A percentile compares a stretch with the other conserved stretches of the same genome.
Evolutionary conservation across 495 filamentous ascomycete species (phyloP).

Genomic region (Daldinia vernicosa): DNA sequence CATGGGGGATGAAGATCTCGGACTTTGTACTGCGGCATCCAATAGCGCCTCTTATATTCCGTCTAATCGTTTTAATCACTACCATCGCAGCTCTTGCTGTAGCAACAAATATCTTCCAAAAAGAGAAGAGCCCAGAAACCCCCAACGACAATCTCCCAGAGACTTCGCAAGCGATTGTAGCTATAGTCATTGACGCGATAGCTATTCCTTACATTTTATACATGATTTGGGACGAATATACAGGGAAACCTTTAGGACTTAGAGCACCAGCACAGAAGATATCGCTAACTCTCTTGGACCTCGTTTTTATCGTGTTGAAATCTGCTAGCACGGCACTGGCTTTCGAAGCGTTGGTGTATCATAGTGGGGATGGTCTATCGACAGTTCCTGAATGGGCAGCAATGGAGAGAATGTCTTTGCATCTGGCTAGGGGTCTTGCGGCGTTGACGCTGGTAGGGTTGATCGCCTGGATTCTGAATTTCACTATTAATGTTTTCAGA

Average conservation of each 20-base stretch:
- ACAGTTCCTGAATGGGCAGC: not conserved
- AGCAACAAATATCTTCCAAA: conserved; percentile 75
- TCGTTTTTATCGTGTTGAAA: conserved; percentile 96
- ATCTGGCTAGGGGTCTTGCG: conserved; percentile 78
- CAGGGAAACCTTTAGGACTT: conserved; percentile 88
- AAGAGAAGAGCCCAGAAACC: conserved; percentile 54
- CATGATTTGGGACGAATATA: conserved; percentile 97
- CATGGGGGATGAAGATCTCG: conserved; percentile 54
- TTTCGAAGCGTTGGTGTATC: conserved; percentile 81
- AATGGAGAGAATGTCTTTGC: conserved; percentile 62
- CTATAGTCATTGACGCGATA: conserved; percentile 87
- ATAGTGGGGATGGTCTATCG: conserved; percentile 51
- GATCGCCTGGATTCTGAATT: conserved; percentile 88
- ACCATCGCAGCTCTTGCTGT: conserved; percentile 84
- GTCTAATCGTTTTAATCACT: conserved; percentile 82
- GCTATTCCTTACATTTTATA: conserved; percentile 90
- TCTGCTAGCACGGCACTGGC: conserved; percentile 90
- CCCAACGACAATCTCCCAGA: conserved; percentile 53
- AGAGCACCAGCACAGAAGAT: conserved; percentile 85
- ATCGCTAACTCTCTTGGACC: conserved; percentile 85
- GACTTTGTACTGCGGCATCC: conserved; percentile 75
- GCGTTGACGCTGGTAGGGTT: conserved; percentile 84
- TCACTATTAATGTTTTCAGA: conserved; percentile 88
- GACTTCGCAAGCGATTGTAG: conserved; percentile 83
- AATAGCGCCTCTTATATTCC: conserved; percentile 84